Base-by-base conservation (phyloP, 805 yeast species). In the Candida patagonica region DNA sequence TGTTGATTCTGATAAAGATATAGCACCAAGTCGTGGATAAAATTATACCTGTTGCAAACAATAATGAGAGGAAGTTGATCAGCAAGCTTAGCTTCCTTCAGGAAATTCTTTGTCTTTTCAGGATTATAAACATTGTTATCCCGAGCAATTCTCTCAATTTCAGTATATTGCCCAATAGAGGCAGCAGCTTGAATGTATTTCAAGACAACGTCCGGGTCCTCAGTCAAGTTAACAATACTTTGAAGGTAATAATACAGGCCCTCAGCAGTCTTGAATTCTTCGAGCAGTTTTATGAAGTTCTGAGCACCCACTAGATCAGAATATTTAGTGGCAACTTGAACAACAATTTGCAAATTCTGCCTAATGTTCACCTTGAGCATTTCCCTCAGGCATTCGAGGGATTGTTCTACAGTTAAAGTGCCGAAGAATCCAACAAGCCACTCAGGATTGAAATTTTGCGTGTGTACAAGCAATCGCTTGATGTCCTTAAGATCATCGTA, bases 171-270 rank as follows among this genome's bases (percentile, higher is more conserved):
- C 45, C 88, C 88, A 59, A 86, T 71, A 56, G 76, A 78, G 30
- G 96, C 84, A 47, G 97, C 96, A 44, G 95, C 77, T 63, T 87
- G 95, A 52, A 92, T 87, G 65, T 89, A 92, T 66, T 94, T 92
- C 71, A 85, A 80, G 21, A 92, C 96, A 44, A 92, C 96, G 51
- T 88, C 95, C 27, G 94, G 78, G 52, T 92, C 97, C 53, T 86
- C 94, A 24, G 95, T 80, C 55, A 86, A 70, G 62, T 92, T 92
- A 46, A 92, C 98, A 60, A 89, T 80, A 10, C 95, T 82, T 38
- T 94, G 84, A 59, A 92, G 71, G 63, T 86, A 92, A 68, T 88
- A 87, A 71, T 88, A 92, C 55, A 85, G 76, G 49, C 98, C 99
- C 66, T 92, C 98, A 49, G 70, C 73, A 42, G 94, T 82, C 64